A percentile compares a stretch with the other conserved stretches of the same genome.
phyloP scores from a whole-genome alignment of 371 early-diverging fungal genomes.

The Rozella allomycis region DNA sequence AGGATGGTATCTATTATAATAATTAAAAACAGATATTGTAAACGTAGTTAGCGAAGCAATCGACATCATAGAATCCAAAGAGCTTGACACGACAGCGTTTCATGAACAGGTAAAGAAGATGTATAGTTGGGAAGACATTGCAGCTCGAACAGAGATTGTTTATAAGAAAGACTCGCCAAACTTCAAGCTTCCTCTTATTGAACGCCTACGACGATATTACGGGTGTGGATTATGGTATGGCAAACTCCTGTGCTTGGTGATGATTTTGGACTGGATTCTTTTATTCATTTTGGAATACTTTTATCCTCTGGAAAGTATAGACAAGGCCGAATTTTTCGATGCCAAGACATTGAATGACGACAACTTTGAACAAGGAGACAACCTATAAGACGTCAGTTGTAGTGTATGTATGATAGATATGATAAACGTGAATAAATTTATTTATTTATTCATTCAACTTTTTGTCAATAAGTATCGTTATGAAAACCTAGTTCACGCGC shows the following conservation, averaged over 20 bases:
- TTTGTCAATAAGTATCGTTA: too few species aligned
- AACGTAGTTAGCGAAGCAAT: slow-evolving; percentile 49
- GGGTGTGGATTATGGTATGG: slow-evolving; percentile 81
- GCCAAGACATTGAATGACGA: too few species aligned
- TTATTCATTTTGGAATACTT: slow-evolving; percentile 57
- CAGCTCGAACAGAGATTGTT: slow-evolving; percentile 67
- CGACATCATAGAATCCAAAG: slow-evolving; percentile 35
- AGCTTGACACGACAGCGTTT: slow-evolving; percentile 43
- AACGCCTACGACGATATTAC: slow-evolving; percentile 58
- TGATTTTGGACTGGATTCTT: slow-evolving; percentile 62
- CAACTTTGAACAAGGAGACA: too few species aligned
- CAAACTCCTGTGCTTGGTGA: slow-evolving; percentile 66
- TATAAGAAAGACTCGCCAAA: slow-evolving; percentile 19
- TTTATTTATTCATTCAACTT: too few species aligned
- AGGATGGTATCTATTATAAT: slow-evolving; percentile 36
- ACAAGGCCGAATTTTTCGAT: too few species aligned
- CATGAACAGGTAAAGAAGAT: slow-evolving; percentile 66
- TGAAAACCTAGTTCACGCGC: too few species aligned
- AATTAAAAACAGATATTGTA: slow-evolving; percentile 34
- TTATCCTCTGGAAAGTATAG: slow-evolving; percentile 46
- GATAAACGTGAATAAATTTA: too few species aligned
- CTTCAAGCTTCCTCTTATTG: slow-evolving; percentile 47
- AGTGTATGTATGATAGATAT: too few species aligned
- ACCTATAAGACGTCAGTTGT: too few species aligned
- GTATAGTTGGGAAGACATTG: slow-evolving; percentile 91